Evolutionary conservation across 106 monocot genomes (phyloP).

Genomic region (Vanilla planifolia): DNA sequence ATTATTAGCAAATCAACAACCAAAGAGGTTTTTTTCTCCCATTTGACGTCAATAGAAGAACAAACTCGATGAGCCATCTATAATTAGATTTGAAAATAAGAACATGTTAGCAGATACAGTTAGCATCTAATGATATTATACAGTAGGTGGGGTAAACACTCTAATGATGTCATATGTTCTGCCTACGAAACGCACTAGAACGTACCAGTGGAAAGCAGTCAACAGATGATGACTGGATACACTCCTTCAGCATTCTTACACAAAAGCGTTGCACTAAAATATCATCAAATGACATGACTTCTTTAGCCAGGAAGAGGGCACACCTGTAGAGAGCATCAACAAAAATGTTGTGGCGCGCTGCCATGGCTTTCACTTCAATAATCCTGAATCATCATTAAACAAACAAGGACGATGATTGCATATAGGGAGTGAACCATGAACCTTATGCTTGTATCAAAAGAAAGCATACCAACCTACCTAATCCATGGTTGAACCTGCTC

Average conservation of each 20-base stretch:
- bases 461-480: conserved; percentile 21
- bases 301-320: conserved; percentile 31
- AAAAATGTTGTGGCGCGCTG: conserved; percentile 29
- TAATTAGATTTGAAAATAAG: not conserved
- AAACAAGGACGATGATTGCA: not conserved
- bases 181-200: not conserved
- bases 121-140: not conserved
- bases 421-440: not conserved
- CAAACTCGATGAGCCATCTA: conserved; percentile 58
- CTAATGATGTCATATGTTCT: too few species aligned
- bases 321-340: conserved; percentile 45
- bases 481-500: conserved; percentile 55
- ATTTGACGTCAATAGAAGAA: conserved; percentile 29
- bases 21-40: conserved; percentile 25
- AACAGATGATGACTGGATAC: conserved; percentile 21
- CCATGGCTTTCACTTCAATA: conserved; percentile 26
- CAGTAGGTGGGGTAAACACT: not conserved
- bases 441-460: not conserved
- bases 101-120: not conserved
- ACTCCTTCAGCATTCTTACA: conserved; percentile 29
- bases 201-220: conserved; percentile 39
- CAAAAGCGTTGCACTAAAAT: conserved; percentile 48
- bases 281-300: conserved; percentile 32
- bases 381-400: conserved; percentile 24
- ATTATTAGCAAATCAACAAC: conserved; percentile 40